Evolutionary conservation across 768 basidiomycete species (phyloP).

Genomic region (Lactifluus volemus): DNA sequence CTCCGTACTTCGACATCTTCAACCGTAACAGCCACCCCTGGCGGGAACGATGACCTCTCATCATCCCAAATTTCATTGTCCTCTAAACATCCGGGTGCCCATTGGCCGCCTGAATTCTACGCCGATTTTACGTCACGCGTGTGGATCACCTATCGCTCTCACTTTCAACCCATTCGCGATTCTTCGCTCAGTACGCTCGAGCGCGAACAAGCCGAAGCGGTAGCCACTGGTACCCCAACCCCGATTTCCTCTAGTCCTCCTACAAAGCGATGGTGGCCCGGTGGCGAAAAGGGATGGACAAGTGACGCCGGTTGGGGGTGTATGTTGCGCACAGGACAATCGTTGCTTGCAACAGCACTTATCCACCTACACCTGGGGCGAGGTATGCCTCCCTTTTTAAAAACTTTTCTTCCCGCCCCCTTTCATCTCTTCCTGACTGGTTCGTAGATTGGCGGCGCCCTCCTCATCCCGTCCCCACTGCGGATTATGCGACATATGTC

Average conservation of each 20-base stretch:
- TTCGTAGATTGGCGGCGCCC: slow-evolving; percentile 78
- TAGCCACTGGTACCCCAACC: slow-evolving; percentile 3
- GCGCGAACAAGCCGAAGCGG: slow-evolving; percentile 24
- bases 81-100: slow-evolving; percentile 19
- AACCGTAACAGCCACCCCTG: slow-evolving; percentile 24
- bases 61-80: slow-evolving; percentile 25
- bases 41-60: slow-evolving; percentile 27
- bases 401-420: background rate
- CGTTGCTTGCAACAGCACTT: slow-evolving; percentile 73
- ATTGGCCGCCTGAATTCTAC: slow-evolving; percentile 79
- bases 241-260: slow-evolving; percentile 32
- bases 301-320: slow-evolving; percentile 88
- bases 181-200: slow-evolving; percentile 38
- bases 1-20: slow-evolving; percentile 40
- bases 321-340: slow-evolving; percentile 85
- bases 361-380: slow-evolving; percentile 65
- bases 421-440: background rate
- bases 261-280: slow-evolving; percentile 53
- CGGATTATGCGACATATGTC: slow-evolving; percentile 79
- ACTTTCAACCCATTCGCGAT: slow-evolving; percentile 76
- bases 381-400: slow-evolving; percentile 35
- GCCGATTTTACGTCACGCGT: slow-evolving; percentile 81
- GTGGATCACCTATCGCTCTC: slow-evolving; percentile 89
- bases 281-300: slow-evolving; percentile 71
- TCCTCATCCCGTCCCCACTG: slow-evolving; percentile 44